A percentile compares a stretch with the other conserved stretches of the same genome.
Conservation (phyloP, 2,329 filamentous ascomycete genomes). For the Ophiostoma sp. region DNA sequence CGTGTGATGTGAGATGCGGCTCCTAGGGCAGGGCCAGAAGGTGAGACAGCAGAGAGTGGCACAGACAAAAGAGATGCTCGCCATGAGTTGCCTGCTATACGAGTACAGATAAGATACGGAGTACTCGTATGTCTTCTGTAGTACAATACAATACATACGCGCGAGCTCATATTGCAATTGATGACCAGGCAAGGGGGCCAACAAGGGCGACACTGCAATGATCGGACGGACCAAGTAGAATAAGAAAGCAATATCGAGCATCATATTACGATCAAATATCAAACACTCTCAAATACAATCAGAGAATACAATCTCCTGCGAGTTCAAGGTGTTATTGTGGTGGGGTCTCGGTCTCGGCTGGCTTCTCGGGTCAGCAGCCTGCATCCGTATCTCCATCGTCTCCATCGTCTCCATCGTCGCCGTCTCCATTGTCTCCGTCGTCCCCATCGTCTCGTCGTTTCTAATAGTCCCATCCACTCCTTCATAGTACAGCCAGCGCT, state of each 20-base stretch:
- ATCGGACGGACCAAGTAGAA: background rate
- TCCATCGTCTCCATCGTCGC: background rate
- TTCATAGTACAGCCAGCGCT: no score
- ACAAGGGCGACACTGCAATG: background rate
- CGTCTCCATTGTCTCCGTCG: background rate
- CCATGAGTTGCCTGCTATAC: background rate
- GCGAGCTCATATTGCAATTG: no score
- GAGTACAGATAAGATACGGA: background rate
- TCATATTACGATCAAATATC: no score
- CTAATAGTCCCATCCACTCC: no score
- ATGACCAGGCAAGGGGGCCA: background rate
- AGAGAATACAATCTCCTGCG: background rate
- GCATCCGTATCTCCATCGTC: background rate
- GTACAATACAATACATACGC: background rate
- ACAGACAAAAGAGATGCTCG: no score
- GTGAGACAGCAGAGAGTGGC: background rate
- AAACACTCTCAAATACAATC: no score
- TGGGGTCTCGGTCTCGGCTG: conserved; percentile 10
- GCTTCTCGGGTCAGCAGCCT: conserved; percentile 3
- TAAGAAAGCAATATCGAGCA: background rate
- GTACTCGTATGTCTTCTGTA: background rate
- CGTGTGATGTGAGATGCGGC: background rate
- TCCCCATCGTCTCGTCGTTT: no score
- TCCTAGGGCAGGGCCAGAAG: background rate
- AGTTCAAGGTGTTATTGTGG: conserved; percentile 2